Evolutionary conservation across 495 filamentous ascomycete genomes (phyloP), one percentile per base, ranked within the genome.

Genomic region (Tuber borchii): DNA sequence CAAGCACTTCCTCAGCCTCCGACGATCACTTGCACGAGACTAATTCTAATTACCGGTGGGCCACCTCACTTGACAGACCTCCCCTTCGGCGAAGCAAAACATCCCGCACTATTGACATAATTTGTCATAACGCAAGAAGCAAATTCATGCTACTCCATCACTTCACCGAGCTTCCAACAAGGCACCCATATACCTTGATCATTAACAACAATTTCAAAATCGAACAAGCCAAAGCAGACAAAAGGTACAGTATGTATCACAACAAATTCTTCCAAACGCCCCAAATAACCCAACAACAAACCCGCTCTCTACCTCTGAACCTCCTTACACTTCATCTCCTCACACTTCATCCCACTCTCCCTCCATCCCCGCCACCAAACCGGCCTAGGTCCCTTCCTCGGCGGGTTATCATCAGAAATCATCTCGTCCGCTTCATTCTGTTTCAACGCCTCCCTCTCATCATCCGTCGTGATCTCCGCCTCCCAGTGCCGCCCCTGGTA

Each of bases 291-390:
- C 51, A 14, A 14, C 26, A 34, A 34, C 12, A 31, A 65, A 17
- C 12, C 56, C 45, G 3, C 16, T 19, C 45, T 19, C 56, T 65
- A 65, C 56, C 56, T 65, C 56, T 65, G 56, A 17, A 65, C 56
- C 26, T 65, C 56, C 56, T 87, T 70, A 43, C 77, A 77, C 37
- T 43, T 46, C 43, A 68, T 37, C 40, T 61, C 72, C 37, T 71
- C 44, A 65, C 77, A 78, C 70, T 39, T 73, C 40, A 68, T 69
- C 0, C 77, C 77, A 37, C 61, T 39, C 20, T 61, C 45, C 61
- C 70, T 78, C 71, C 76, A 78, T 26, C 70, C 75, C n/a, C 77
- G 76, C 77, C 77, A 78, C 77, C 77, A 78, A 26, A 37, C 61
- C 79, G n/a, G 37, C 20, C 34, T 43, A 14, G 22, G 8, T 20